These are phyloP conservation scores for Crithidia mellificae DNA, from an alignment of 208 protist species.

Conservation along the genomic window DNA sequence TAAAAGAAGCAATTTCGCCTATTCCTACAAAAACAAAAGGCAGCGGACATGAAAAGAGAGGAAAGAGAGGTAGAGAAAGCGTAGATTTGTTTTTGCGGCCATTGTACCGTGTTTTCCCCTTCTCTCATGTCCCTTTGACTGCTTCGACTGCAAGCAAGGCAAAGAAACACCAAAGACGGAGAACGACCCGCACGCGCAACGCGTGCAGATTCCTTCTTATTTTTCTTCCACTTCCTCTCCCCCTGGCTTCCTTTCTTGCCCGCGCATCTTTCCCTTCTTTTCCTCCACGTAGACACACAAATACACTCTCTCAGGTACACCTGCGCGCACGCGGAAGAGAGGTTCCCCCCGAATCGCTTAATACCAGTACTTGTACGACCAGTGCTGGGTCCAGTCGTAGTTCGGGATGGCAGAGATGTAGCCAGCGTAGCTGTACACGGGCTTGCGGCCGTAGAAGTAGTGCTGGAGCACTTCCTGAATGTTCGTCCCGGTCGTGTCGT, in stretches of 20 bases:
- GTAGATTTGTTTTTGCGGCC: too few relatives aligned
- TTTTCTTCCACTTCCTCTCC: neutral
- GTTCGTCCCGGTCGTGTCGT: conserved; percentile 85
- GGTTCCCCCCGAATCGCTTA: too few relatives aligned
- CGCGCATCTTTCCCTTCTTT: neutral
- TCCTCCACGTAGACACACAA: neutral
- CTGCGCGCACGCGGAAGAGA: too few relatives aligned
- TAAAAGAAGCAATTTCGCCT: conserved; percentile 8
- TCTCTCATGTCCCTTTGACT: neutral
- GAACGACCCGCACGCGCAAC: too few relatives aligned
- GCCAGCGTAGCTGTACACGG: conserved; percentile 86
- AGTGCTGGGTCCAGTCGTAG: conserved; percentile 90
- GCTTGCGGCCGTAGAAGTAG: conserved; percentile 91
- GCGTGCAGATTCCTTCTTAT: too few relatives aligned
- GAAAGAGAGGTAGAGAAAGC: conserved; percentile 2
- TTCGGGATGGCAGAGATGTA: conserved; percentile 80
- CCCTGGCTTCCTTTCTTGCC: neutral
- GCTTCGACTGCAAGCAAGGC: neutral
- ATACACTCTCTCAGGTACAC: neutral
- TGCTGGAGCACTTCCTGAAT: conserved; percentile 88
- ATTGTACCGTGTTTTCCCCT: too few relatives aligned
- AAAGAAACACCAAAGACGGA: too few relatives aligned
- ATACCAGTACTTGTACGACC: conserved; percentile 92
- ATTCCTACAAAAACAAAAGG: conserved; percentile 29
- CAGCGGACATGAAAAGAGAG: conserved; percentile 1